phyloP scores from a whole-genome alignment of 257 asterid species.

The Fraxinus pennsylvanica region DNA sequence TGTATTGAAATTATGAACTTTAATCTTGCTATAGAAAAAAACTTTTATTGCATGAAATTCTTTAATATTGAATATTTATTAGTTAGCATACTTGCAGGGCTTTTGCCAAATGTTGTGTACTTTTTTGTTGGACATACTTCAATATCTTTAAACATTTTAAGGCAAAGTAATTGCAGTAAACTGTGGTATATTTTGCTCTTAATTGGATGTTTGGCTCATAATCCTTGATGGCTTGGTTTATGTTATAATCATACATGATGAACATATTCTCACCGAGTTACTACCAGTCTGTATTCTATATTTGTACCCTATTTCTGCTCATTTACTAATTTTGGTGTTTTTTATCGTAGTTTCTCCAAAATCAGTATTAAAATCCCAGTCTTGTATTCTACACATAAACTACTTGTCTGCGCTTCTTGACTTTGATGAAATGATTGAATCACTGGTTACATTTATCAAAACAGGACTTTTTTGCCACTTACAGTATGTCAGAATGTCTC shows the following conservation, averaged over 20 bases:
- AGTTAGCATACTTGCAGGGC: neutral
- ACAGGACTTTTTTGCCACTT: slow-evolving; percentile 9
- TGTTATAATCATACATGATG: neutral
- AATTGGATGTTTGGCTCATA: neutral
- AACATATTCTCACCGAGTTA: neutral
- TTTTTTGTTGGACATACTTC: neutral
- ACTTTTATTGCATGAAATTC: neutral
- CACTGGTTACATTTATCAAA: slow-evolving; percentile 1
- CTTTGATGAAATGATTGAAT: slow-evolving; percentile 7
- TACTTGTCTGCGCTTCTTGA: neutral
- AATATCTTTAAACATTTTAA: neutral
- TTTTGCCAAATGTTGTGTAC: neutral
- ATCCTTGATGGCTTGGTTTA: neutral
- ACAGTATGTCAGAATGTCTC: slow-evolving; percentile 5
- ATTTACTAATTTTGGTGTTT: neutral
- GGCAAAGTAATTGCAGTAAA: slow-evolving; percentile 1
- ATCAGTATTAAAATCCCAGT: slow-evolving; percentile 2
- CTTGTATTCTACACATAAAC: neutral
- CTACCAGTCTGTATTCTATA: neutral
- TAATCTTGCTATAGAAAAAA: neutral
- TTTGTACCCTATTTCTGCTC: slow-evolving; percentile 12
- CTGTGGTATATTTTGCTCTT: neutral
- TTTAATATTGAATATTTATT: neutral
- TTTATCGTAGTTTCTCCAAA: neutral
- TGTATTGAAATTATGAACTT: neutral